phyloP scores from a whole-genome alignment of 257 asterid species.

The Fraxinus americana region DNA sequence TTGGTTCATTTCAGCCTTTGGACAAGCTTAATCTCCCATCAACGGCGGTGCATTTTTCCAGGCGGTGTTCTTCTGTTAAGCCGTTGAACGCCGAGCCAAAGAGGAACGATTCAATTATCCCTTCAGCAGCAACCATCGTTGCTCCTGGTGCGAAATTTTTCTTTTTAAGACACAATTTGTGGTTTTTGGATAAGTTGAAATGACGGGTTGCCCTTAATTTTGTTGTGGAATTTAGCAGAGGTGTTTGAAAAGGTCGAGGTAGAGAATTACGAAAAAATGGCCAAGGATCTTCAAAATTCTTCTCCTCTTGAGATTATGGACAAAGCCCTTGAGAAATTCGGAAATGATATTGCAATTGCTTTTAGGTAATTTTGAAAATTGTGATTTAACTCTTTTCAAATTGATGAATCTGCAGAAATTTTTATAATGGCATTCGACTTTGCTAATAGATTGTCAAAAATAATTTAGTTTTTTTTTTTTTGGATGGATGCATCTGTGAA shows the following conservation, averaged over 20 bases:
- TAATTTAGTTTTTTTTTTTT: neutral
- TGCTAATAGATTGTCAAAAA: neutral
- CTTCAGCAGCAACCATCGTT: constrained; percentile 53
- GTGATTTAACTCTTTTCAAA: neutral
- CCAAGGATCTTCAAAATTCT: constrained; percentile 59
- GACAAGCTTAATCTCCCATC: constrained; percentile 46
- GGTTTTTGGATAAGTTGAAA: neutral
- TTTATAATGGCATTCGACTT: neutral
- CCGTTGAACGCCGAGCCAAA: constrained; percentile 55
- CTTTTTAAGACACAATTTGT: neutral
- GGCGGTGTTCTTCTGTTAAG: constrained; percentile 47
- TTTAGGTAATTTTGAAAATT: constrained; percentile 53
- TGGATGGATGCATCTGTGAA: neutral
- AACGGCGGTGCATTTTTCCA: constrained; percentile 34
- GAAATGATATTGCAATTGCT: constrained; percentile 78
- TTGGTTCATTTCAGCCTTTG: constrained; percentile 51
- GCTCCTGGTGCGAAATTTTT: constrained; percentile 34
- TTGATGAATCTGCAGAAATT: neutral
- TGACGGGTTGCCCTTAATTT: constrained; percentile 17
- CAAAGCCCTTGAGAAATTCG: constrained; percentile 68
- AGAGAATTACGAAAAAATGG: constrained; percentile 59
- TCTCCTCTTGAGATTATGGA: constrained; percentile 83
- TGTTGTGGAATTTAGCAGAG: constrained; percentile 32
- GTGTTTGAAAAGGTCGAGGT: constrained; percentile 43
- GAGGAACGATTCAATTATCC: constrained; percentile 51